Conservation (phyloP, 2,329 filamentous ascomycete species). For the Erysiphe neolycopersici region DNA sequence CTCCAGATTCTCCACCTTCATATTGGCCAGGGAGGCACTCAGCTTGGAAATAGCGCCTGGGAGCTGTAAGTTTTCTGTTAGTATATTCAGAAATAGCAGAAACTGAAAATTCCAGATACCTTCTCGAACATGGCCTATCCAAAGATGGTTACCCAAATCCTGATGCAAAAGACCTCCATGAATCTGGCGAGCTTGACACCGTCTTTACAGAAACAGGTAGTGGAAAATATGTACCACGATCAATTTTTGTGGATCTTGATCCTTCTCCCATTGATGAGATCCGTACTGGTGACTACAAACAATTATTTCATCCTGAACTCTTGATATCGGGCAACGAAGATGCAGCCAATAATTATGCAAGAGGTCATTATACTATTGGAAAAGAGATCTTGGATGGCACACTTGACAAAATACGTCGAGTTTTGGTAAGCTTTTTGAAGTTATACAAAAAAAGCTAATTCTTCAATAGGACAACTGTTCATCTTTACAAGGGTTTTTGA, state of each 20-base stretch:
- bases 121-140: conserved; percentile 37
- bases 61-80: conserved; percentile 27
- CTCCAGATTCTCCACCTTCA: conserved; percentile 36
- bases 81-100: background rate
- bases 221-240: conserved; percentile 41
- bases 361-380: conserved; percentile 41
- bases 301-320: conserved; percentile 38
- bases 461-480: conserved; percentile 27
- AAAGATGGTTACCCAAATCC: conserved; percentile 30
- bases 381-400: conserved; percentile 39
- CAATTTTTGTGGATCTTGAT: conserved; percentile 40
- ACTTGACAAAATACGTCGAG: conserved; percentile 35
- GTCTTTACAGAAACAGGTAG: conserved; percentile 28
- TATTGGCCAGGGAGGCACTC: conserved; percentile 39
- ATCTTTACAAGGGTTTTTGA: conserved; percentile 37
- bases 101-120: conserved; percentile 21
- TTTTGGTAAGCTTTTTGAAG: conserved; percentile 21
- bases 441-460: background rate
- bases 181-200: conserved; percentile 32
- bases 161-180: conserved; percentile 23
- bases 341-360: conserved; percentile 42
- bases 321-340: conserved; percentile 43
- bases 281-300: conserved; percentile 32
- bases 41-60: conserved; percentile 43
- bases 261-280: conserved; percentile 43